Evolutionary conservation across 495 filamentous ascomycete genomes (phyloP).

Genomic region (Aspergillus nanangensis): DNA sequence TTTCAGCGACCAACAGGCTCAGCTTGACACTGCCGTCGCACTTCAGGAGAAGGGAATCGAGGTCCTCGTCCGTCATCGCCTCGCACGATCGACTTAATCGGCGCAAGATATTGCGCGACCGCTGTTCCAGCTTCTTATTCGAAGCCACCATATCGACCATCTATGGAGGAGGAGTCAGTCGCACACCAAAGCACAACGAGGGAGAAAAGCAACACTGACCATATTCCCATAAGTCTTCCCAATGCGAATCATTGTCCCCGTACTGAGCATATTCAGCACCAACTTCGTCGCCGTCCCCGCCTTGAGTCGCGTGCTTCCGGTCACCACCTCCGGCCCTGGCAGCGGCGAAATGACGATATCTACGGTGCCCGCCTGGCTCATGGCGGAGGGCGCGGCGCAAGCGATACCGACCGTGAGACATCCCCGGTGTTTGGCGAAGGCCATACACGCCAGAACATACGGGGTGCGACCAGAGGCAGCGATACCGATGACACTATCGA

Average conservation of each 20-base stretch:
- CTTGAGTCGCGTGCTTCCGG: constrained; percentile 37
- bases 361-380: constrained; percentile 21
- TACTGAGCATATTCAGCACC: constrained; percentile 38
- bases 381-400: constrained; percentile 27
- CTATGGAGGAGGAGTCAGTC: constrained; percentile 8
- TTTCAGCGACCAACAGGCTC: constrained; percentile 26
- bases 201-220: constrained; percentile 14
- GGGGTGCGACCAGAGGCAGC: constrained; percentile 39
- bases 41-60: constrained; percentile 21
- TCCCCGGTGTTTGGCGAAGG: constrained; percentile 25
- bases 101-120: constrained; percentile 32
- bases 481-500: constrained; percentile 35
- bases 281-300: constrained; percentile 36
- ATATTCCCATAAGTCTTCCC: constrained; percentile 40
- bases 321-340: constrained; percentile 32
- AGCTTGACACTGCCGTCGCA: constrained; percentile 31
- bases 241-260: constrained; percentile 32
- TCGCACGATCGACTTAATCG: constrained; percentile 19
- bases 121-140: constrained; percentile 32
- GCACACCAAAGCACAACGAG: constrained; percentile 1
- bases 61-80: constrained; percentile 14
- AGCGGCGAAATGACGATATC: constrained; percentile 29
- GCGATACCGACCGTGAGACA: constrained; percentile 32
- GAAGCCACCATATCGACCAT: constrained; percentile 38
- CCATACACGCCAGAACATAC: constrained; percentile 33